phyloP scores from a whole-genome alignment of 352 stramenopile genomes.

The Globisporangium cystogenes region DNA sequence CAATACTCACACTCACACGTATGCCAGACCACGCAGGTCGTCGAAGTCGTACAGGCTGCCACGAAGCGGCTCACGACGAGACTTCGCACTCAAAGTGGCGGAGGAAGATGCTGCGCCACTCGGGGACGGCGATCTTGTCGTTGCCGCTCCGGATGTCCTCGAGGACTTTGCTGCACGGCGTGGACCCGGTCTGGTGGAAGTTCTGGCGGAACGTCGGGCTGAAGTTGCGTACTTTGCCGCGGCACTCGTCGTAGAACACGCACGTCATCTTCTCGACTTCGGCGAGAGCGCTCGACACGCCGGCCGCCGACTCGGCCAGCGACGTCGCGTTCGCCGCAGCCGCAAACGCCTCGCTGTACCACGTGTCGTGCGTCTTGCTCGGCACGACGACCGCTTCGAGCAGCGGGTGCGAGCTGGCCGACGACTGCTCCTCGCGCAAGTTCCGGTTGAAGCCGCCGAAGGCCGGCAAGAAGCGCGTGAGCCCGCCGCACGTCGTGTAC shows the following conservation, averaged over 20 bases:
- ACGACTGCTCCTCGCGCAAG: conserved; percentile 10
- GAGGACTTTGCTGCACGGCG: conserved; percentile 61
- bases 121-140: conserved; percentile 56
- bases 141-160: conserved; percentile 44
- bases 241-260: conserved; percentile 84
- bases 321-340: conserved; percentile 34
- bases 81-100: conserved; percentile 52
- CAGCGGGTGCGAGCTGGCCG: conserved; percentile 17
- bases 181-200: conserved; percentile 53
- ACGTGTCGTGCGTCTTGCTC: conserved; percentile 28
- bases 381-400: conserved; percentile 66
- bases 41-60: too few relatives aligned
- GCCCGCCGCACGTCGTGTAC: conserved; percentile 65
- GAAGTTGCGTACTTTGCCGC: conserved; percentile 59
- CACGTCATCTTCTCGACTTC: conserved; percentile 89
- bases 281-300: conserved; percentile 37
- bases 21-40: background rate
- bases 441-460: conserved; percentile 17
- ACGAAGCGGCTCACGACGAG: background rate
- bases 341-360: conserved; percentile 51
- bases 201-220: conserved; percentile 55
- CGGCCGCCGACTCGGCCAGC: conserved; percentile 25
- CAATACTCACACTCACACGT: background rate
- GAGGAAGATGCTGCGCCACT: conserved; percentile 70
- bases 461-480: conserved; percentile 17